A percentile compares a stretch with the other conserved stretches of the same genome.
Conservation (phyloP, 345 rosid genomes). For the Gossypium turneri region DNA sequence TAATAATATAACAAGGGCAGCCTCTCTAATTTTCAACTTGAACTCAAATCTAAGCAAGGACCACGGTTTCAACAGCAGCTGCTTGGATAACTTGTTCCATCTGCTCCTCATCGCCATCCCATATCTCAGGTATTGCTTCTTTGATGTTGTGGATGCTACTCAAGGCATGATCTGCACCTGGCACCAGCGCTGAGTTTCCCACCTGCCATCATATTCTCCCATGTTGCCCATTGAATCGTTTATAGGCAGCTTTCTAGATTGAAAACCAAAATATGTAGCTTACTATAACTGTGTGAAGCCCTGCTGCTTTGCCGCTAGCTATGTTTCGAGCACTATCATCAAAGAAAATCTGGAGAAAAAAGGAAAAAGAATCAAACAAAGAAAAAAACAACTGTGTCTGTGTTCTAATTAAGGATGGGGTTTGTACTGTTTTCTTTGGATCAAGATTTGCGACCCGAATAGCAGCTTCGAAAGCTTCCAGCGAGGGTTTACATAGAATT, state of each 20-base stretch:
- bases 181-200: slow-evolving; percentile 56
- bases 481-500: slow-evolving; percentile 65
- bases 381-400: neutral
- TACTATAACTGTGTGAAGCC: slow-evolving; percentile 69
- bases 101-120: slow-evolving; percentile 59
- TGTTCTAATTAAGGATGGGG: neutral
- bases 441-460: slow-evolving; percentile 52
- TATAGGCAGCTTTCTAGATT: neutral
- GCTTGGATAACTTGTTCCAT: slow-evolving; percentile 56
- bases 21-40: neutral
- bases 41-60: slow-evolving; percentile 46
- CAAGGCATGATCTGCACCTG: slow-evolving; percentile 78
- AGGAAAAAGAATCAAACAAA: neutral
- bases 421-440: slow-evolving; percentile 67
- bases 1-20: neutral
- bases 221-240: neutral
- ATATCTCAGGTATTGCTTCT: slow-evolving; percentile 76
- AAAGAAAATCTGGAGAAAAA: slow-evolving; percentile 58
- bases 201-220: slow-evolving; percentile 38
- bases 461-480: slow-evolving; percentile 65
- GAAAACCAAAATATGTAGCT: slow-evolving; percentile 19
- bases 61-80: slow-evolving; percentile 50
- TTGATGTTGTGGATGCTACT: slow-evolving; percentile 77
- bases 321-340: slow-evolving; percentile 88
- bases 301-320: slow-evolving; percentile 67